Base-by-base conservation (phyloP, 148 eudicot species). In the Chenopodium suecicum region DNA sequence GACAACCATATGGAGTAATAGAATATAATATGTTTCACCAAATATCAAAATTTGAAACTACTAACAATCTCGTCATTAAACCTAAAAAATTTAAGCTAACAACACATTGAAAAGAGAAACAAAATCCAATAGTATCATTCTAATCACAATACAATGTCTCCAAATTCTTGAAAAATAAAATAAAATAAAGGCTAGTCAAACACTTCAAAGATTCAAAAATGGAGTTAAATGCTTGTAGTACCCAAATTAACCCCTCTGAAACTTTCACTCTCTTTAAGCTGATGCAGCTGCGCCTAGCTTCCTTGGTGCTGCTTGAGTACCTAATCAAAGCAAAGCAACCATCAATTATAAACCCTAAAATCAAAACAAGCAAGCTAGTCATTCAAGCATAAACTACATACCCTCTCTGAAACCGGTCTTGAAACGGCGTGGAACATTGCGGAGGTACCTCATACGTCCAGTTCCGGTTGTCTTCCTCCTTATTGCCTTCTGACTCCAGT, bases 401-500 rank as follows among this genome's bases (percentile, higher is more conserved):
- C 98, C 98, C 87, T 94, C 98, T 88, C 97, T 91, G 82, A 94
- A 94, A 67, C 88, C 88, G 60, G 92, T 91, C 92, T 94, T 94
- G 92, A 94, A 94, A 46, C 98, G 84, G 76, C 97, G 91, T 37
- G 98, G 97, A 10, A 94, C 95, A 64, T 94, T 76, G 77, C 98
- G 97, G 73, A 94, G 94, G 82, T 91, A 93, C 91, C 95, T 91
- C 98, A 94, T 92, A 46, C 98, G 90, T 19, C 98, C 97, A 63
- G 98, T 94, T 79, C 98, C 98, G 13, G 98, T 94, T n/a, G 98
- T 94, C 97, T 94, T 94, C 85, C 97, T 88, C 48, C 98, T 82
- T 69, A 94, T 94, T 3, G 98, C 98, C 90, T 94, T 94, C 80
- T 82, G 89, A 86, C 98, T 91, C 98, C 98, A 94, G 92, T 94